phyloP scores from a whole-genome alignment of 441 rosid genomes.

The Populus hybrid region DNA sequence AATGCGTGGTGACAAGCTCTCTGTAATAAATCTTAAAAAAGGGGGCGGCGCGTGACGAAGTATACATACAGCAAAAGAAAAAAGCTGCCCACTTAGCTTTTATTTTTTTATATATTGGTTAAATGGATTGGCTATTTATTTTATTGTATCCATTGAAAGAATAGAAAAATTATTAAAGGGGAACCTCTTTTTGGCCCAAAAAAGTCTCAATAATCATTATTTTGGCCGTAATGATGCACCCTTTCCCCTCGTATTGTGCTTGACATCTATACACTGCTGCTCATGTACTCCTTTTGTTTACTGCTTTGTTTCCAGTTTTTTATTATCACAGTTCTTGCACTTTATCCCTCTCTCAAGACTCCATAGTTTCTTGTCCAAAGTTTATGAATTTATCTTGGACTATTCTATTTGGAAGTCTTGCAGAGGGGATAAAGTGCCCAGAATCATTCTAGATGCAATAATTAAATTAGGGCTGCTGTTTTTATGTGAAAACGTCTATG shows the following conservation, averaged over 20 bases:
- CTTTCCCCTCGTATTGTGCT: constrained; percentile 17
- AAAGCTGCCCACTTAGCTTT: neutral
- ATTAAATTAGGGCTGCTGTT: neutral
- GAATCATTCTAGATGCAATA: neutral
- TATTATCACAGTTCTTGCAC: neutral
- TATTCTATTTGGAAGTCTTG: constrained; percentile 9
- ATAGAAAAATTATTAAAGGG: constrained; percentile 25
- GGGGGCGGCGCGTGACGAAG: constrained; percentile 8
- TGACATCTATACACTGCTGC: neutral
- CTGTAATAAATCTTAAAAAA: neutral
- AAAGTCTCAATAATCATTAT: constrained; percentile 33
- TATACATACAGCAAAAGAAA: neutral
- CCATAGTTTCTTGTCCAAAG: neutral
- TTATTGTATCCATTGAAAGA: neutral
- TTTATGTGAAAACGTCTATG: neutral
- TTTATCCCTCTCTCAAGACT: neutral
- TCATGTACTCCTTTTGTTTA: neutral
- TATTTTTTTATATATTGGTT: neutral
- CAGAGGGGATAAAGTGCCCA: constrained; percentile 28
- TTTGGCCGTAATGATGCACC: constrained; percentile 25
- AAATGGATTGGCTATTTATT: neutral
- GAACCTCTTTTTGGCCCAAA: constrained; percentile 29
- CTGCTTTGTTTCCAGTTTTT: neutral
- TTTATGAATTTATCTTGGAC: neutral
- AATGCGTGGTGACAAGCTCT: too few species aligned